A percentile compares a stretch with the other conserved stretches of the same genome.
phyloP scores from a whole-genome alignment of 2,329 filamentous ascomycete genomes.

The Acarospora socialis region DNA sequence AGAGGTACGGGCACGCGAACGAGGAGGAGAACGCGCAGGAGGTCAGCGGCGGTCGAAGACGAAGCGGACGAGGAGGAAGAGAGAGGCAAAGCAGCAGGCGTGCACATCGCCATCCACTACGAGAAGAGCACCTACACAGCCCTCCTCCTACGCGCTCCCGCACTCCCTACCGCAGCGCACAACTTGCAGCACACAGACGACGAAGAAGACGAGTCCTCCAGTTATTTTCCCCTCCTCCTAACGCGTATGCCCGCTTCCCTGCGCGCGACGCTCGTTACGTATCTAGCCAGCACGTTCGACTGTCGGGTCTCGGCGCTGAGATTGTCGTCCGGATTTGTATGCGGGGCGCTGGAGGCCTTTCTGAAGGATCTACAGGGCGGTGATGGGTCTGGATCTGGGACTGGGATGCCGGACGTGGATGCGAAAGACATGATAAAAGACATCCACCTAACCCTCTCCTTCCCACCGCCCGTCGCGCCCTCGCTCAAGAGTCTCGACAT shows the following conservation, averaged over 20 bases:
- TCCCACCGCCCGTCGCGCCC: slow-evolving; percentile 23
- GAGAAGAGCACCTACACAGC: slow-evolving; percentile 36
- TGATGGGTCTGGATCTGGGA: too few species aligned
- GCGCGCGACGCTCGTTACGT: slow-evolving; percentile 34
- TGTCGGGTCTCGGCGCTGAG: slow-evolving; percentile 31
- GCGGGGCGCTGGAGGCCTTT: slow-evolving; percentile 28
- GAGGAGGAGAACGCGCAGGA: too few species aligned
- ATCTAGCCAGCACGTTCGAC: slow-evolving; percentile 37
- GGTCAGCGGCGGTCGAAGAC: slow-evolving; percentile 20
- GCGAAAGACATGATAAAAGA: slow-evolving; percentile 24
- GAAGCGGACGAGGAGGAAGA: slow-evolving; percentile 21
- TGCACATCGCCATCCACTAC: slow-evolving; percentile 36
- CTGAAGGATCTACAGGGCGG: slow-evolving; percentile 14
- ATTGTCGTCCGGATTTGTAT: slow-evolving; percentile 32
- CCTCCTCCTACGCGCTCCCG: slow-evolving; percentile 26
- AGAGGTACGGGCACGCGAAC: too few species aligned
- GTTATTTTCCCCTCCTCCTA: slow-evolving; percentile 35
- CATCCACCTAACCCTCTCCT: slow-evolving; percentile 26
- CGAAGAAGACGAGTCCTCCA: slow-evolving; percentile 23
- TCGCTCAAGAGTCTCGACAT: slow-evolving; percentile 23
- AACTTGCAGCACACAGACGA: slow-evolving; percentile 11
- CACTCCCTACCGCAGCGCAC: slow-evolving; percentile 19
- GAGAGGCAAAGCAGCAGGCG: slow-evolving; percentile 25
- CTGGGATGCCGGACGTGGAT: slow-evolving; percentile 8
- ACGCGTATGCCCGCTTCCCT: slow-evolving; percentile 36